Percentiles rank a stretch among this genome's conserved stretches.
These are phyloP conservation scores for Stephanodiscus minutulus DNA, from an alignment of 108 stramenopile species.

Conservation along the genomic window DNA sequence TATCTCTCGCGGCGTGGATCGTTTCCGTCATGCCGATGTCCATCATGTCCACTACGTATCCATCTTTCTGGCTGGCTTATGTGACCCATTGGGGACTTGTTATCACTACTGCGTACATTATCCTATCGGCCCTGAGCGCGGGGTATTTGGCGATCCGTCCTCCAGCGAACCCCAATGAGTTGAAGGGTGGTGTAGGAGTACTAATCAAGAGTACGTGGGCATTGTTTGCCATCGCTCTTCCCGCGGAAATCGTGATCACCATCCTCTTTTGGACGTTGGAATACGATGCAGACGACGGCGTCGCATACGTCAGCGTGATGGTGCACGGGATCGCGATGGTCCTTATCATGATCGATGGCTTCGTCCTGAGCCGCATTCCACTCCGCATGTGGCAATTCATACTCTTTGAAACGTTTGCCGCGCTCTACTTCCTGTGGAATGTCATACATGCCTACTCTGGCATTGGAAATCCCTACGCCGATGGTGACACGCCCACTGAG, in stretches of 20 bases:
- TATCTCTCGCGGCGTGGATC: constrained; percentile 10
- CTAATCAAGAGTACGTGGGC: constrained; percentile 7
- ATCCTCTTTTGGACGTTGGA: constrained; percentile 26
- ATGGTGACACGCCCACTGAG: constrained; percentile 7
- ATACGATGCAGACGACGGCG: constrained; percentile 3
- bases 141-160: constrained; percentile 8
- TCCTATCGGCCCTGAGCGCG: constrained; percentile 7
- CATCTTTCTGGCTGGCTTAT: constrained; percentile 21
- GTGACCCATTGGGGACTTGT: constrained; percentile 21
- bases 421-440: constrained; percentile 40
- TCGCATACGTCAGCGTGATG: constrained; percentile 12
- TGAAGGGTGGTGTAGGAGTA: not conserved
- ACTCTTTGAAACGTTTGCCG: constrained; percentile 26
- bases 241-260: constrained; percentile 22
- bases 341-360: constrained; percentile 29
- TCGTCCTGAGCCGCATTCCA: constrained; percentile 28
- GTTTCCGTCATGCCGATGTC: constrained; percentile 9
- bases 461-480: constrained; percentile 48
- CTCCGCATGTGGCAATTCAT: constrained; percentile 43
- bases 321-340: constrained; percentile 12
- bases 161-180: not conserved
- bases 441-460: constrained; percentile 26
- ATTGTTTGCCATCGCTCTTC: constrained; percentile 26
- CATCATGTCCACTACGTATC: not conserved
- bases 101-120: not conserved